Evolutionary conservation across 164 flowering plant species (phyloP), one percentile per base, ranked within the genome.

Genomic region (Magnolia sinica): DNA sequence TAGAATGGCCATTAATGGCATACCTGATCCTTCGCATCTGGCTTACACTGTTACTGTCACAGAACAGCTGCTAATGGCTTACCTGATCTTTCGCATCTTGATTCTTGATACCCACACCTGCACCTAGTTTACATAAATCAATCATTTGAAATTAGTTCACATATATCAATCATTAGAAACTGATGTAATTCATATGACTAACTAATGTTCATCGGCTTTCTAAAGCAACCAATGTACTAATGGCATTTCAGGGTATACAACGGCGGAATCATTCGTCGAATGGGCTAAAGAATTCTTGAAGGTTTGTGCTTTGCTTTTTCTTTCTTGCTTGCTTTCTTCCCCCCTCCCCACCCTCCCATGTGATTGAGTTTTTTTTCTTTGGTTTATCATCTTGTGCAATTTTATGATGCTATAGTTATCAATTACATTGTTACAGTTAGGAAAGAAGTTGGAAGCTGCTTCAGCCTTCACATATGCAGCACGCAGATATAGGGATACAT

Each of bases 361-460:
- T 59, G 64, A 18, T 59, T 59, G 64, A 59, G 64, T 18, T 11
- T 59, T 59, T 59, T 59, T 1, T 59, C 8, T 59, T 59, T 37
- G 45, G 19, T 59, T 59, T 59, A 59, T 59, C 2, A 19, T 59
- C 64, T 18, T 59, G 64, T 59, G 64, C 64, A 59, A 11, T 59
- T 59, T 59, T 59, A 18, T 59, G 19, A 59, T 59, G 64, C 64
- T 19, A 24, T 50, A 22, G 20, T 45, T n/a, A 4, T 37, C 66
- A 1, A 7, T 77, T 73, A 70, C 31, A 20, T 65, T 23, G 70
- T 37, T 81, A n/a, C 79, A 84, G 90, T 73, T 81, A 78, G 88
- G 82, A 16, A 87, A 88, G 85, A 87, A 81, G 73, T 89, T 86
- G 77, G 90, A 88, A 78, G 90, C 88, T 73, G 89, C 88, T 75